Conservation (phyloP, 768 basidiomycete genomes). For the Clathrus columnatus region DNA sequence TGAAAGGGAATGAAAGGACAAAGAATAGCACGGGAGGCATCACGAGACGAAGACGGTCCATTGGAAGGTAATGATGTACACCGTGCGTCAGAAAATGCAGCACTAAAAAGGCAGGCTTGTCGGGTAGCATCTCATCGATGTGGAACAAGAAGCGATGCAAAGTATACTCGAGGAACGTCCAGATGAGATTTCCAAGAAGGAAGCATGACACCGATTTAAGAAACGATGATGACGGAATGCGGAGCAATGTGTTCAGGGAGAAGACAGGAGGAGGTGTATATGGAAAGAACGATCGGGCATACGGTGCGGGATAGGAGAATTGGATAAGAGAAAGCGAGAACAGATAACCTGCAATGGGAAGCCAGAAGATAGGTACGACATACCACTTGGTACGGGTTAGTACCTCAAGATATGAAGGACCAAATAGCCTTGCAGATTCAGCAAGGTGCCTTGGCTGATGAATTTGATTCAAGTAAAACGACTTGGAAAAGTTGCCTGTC, state of each 20-base stretch:
- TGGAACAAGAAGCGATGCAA: conserved; percentile 98
- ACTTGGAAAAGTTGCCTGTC: conserved; percentile 77
- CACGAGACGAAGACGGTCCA: conserved; percentile 89
- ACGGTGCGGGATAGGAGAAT: conserved; percentile 39
- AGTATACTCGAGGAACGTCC: conserved; percentile 90
- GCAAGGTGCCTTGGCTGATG: conserved; percentile 89
- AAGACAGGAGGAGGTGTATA: conserved; percentile 36
- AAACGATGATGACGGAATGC: conserved; percentile 44
- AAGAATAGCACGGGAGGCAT: conserved; percentile 91
- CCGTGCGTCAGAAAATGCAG: conserved; percentile 93
- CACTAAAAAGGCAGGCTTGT: conserved; percentile 66
- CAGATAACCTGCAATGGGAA: conserved; percentile 75
- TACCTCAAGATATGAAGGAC: conserved; percentile 73
- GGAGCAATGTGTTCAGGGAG: conserved; percentile 36
- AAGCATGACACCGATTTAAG: conserved; percentile 59
- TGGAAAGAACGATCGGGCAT: conserved; percentile 47
- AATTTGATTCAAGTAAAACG: conserved; percentile 92
- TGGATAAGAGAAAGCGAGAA: conserved; percentile 75
- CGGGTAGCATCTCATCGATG: conserved; percentile 80
- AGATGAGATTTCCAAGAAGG: conserved; percentile 77
- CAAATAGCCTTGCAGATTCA: conserved; percentile 82
- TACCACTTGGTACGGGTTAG: conserved; percentile 89
- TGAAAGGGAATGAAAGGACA: conserved; percentile 75
- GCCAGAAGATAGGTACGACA: conserved; percentile 86
- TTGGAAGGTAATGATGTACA: conserved; percentile 94